These are phyloP conservation scores for Colletotrichum sp. DNA, from an alignment of 2,329 filamentous ascomycete species.

Conservation along the genomic window DNA sequence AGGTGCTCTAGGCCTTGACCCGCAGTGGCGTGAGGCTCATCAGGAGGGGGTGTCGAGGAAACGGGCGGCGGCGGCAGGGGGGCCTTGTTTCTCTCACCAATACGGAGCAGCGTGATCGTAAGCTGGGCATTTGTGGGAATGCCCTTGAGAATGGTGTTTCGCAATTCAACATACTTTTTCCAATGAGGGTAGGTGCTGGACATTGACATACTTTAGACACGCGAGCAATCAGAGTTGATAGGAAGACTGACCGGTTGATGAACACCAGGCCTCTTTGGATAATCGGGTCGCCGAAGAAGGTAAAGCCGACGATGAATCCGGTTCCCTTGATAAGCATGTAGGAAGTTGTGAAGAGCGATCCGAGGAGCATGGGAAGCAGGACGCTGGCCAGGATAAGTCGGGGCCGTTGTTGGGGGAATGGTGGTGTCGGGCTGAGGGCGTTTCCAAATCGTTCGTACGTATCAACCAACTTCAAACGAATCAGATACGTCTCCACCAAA, in stretches of 20 bases:
- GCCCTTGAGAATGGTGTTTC: constrained; percentile 79
- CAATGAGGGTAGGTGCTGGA: constrained; percentile 65
- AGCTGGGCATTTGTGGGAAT: constrained; percentile 88
- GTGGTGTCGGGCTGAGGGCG: constrained; percentile 66
- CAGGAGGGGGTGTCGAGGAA: constrained; percentile 37
- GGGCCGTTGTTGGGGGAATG: constrained; percentile 61
- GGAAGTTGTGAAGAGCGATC: constrained; percentile 59
- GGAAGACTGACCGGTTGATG: constrained; percentile 55
- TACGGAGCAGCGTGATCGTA: constrained; percentile 78
- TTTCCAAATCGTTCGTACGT: constrained; percentile 58
- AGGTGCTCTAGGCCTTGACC: constrained; percentile 39
- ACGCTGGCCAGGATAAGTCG: constrained; percentile 60
- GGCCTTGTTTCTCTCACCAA: constrained; percentile 81
- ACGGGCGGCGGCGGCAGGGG: constrained; percentile 69
- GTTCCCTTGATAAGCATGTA: constrained; percentile 69
- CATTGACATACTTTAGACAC: constrained; percentile 32
- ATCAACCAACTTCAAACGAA: constrained; percentile 36
- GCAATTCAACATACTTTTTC: constrained; percentile 75
- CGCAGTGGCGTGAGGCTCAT: constrained; percentile 49
- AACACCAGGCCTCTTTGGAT: constrained; percentile 64
- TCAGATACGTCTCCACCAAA: no score
- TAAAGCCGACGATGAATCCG: constrained; percentile 73
- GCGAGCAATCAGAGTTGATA: constrained; percentile 16
- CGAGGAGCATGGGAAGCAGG: constrained; percentile 56
- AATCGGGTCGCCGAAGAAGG: constrained; percentile 81